A percentile compares a stretch with the other conserved stretches of the same genome.
phyloP scores from a whole-genome alignment of 257 asterid species.

The Jasminum sambac region DNA sequence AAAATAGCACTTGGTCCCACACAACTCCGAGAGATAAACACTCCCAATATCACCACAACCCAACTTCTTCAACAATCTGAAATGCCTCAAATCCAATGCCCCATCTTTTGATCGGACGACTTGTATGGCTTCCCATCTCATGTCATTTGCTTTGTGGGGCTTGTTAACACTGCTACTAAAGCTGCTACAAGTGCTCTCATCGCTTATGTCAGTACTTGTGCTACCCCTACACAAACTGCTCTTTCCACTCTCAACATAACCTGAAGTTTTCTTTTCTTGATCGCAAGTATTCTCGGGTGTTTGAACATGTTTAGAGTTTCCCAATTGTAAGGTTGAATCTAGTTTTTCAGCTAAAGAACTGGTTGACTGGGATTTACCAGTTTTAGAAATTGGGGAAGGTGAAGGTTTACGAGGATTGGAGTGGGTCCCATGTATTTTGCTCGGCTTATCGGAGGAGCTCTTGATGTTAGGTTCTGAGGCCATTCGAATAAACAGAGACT shows the following conservation, averaged over 20 bases:
- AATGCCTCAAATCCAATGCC: constrained; percentile 67
- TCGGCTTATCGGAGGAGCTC: constrained; percentile 42
- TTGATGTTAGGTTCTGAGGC: constrained; percentile 46
- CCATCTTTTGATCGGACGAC: constrained; percentile 67
- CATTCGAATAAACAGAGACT: constrained; percentile 36
- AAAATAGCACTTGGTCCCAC: constrained; percentile 75
- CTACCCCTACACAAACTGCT: constrained; percentile 88
- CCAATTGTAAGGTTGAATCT: constrained; percentile 54
- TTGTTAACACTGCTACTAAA: constrained; percentile 68
- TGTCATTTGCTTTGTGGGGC: constrained; percentile 76
- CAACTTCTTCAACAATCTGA: constrained; percentile 70
- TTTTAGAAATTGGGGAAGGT: constrained; percentile 25
- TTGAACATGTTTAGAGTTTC: constrained; percentile 31
- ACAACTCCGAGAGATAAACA: constrained; percentile 70
- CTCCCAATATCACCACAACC: constrained; percentile 88
- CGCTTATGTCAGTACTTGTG: constrained; percentile 74
- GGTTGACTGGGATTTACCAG: constrained; percentile 33
- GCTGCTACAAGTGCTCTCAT: constrained; percentile 76
- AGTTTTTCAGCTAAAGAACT: constrained; percentile 42
- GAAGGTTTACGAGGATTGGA: constrained; percentile 27
- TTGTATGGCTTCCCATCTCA: constrained; percentile 80
- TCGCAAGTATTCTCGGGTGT: constrained; percentile 25
- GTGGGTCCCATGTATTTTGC: constrained; percentile 39
- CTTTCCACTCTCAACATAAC: constrained; percentile 75
- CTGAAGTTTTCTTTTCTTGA: constrained; percentile 38